Percentiles rank a stretch among this genome's conserved stretches.
These are phyloP conservation scores for Xylariaceae sp. DNA, from an alignment of 2,329 filamentous ascomycete species.

Conservation along the genomic window DNA sequence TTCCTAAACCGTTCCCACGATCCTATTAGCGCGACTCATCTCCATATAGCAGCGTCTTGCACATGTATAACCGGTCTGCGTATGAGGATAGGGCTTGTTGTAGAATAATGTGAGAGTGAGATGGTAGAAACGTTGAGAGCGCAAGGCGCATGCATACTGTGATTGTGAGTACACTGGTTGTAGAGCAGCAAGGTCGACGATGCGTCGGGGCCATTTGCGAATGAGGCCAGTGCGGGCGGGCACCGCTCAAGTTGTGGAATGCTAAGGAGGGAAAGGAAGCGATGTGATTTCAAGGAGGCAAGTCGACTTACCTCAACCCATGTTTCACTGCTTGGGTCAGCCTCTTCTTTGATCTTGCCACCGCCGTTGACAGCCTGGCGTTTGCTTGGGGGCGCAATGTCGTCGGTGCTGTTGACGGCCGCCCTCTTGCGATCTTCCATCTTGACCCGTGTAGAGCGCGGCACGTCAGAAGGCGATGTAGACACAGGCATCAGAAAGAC, in stretches of 20 bases:
- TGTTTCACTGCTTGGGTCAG: conserved; percentile 55
- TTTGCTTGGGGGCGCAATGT: conserved; percentile 85
- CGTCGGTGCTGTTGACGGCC: conserved; percentile 73
- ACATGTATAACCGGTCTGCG: neutral
- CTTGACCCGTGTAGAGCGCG: conserved; percentile 80
- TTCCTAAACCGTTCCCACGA: conserved; percentile 52
- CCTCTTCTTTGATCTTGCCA: conserved; percentile 53
- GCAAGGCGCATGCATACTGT: conserved; percentile 30
- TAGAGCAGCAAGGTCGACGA: conserved; percentile 8
- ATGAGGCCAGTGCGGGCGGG: too few species aligned
- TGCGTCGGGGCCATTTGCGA: too few species aligned
- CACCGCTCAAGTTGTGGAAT: too few species aligned
- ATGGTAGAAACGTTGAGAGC: conserved; percentile 26
- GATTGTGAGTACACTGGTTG: conserved; percentile 31
- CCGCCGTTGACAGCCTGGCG: conserved; percentile 84
- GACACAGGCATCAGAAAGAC: conserved; percentile 82
- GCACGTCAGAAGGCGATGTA: conserved; percentile 64
- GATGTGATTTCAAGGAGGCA: conserved; percentile 15
- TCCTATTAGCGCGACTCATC: conserved; percentile 31
- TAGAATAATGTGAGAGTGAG: conserved; percentile 16
- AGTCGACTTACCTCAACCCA: conserved; percentile 61
- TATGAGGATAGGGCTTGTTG: conserved; percentile 20
- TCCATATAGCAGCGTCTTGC: conserved; percentile 12
- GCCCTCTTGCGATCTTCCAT: conserved; percentile 99
- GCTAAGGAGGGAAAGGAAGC: conserved; percentile 9